A percentile compares a stretch with the other conserved stretches of the same genome.
Conservation (phyloP, 2,329 filamentous ascomycete species). For the Diplodia intermedia region DNA sequence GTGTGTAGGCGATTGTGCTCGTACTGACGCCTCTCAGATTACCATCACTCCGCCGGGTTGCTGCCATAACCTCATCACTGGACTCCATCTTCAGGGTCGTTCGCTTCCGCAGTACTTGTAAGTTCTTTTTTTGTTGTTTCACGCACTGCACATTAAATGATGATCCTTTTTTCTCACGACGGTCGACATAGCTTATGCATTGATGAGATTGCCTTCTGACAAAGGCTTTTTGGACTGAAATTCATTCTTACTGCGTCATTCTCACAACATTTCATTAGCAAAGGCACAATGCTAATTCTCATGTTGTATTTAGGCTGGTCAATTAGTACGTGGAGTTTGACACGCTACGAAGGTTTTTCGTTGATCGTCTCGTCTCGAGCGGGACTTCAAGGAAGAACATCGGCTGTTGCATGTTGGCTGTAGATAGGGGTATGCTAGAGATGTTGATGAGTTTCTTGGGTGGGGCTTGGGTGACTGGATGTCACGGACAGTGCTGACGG, state of each 20-base stretch:
- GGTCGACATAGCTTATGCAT: conserved; percentile 81
- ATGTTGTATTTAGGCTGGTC: not conserved
- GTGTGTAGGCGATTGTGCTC: not conserved
- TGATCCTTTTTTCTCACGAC: conserved; percentile 78
- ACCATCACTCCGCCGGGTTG: conserved; percentile 6
- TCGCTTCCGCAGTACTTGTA: conserved; percentile 6
- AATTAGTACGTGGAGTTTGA: not conserved
- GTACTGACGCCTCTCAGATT: conserved; percentile 32
- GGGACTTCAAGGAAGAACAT: conserved; percentile 19
- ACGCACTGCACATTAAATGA: conserved; percentile 58
- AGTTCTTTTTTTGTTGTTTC: conserved; percentile 1
- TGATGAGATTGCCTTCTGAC: conserved; percentile 83
- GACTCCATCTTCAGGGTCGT: not conserved
- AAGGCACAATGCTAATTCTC: not conserved
- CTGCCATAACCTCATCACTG: not conserved
- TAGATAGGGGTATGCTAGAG: not conserved
- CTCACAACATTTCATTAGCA: conserved; percentile 1
- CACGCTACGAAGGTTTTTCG: conserved; percentile 16
- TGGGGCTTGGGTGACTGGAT: not conserved
- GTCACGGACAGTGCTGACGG: not conserved
- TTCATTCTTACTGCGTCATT: not conserved
- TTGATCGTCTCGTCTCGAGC: conserved; percentile 10
- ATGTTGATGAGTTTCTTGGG: not conserved
- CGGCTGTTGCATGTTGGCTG: not conserved
- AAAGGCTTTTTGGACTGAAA: conserved; percentile 58